Base-by-base conservation (phyloP, 495 filamentous ascomycete genomes). In the Bathelium albidoporum region DNA sequence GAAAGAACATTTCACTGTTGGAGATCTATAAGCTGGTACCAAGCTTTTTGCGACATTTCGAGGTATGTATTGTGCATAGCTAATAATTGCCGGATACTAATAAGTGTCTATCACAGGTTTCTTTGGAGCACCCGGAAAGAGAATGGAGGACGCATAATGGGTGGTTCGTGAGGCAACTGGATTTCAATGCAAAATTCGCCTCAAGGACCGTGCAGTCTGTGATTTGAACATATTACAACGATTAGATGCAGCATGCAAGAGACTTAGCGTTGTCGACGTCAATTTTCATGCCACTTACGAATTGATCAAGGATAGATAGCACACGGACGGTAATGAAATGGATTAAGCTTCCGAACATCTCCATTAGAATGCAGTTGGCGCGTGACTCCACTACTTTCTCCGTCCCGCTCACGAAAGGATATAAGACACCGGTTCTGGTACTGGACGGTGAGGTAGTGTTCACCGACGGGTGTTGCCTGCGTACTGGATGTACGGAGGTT, bases 11-110 rank as follows among this genome's bases (percentile, higher is more conserved):
- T 62, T 84, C 82, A 60, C 71, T 88, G 74, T 65, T 91, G 72
- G 89, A 92, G 79, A 86, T 91, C 60, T 89, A 89, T 66, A 91
- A 92, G 77, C 69, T 92, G 62, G 83, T 91, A 60, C 88, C 89
- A 44, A 87, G 80, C 61, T 77, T 91, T 68, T 77, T 91, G 66
- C 78, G 86, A 63, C 75, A 82, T 62, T 93, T 90, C 73, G 84
- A 89, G 61, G 73, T 84, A 61, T 69, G 70, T 64, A 29, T 26
- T 26, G n/a, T 36, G 1, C 0, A 11, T 29, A 39, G 29, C 22
- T 24, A n/a, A 44, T 1, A 52, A 24, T 4, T 62, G 14, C 26
- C 43, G 14, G 18, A 12, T 44, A 20, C 60, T 62, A 29, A 62
- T 18, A 31, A 29, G 39, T 29, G 24, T n/a, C 29, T 12, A 20